Conservation (phyloP, 495 filamentous ascomycete genomes). For the Platismatia glauca region DNA sequence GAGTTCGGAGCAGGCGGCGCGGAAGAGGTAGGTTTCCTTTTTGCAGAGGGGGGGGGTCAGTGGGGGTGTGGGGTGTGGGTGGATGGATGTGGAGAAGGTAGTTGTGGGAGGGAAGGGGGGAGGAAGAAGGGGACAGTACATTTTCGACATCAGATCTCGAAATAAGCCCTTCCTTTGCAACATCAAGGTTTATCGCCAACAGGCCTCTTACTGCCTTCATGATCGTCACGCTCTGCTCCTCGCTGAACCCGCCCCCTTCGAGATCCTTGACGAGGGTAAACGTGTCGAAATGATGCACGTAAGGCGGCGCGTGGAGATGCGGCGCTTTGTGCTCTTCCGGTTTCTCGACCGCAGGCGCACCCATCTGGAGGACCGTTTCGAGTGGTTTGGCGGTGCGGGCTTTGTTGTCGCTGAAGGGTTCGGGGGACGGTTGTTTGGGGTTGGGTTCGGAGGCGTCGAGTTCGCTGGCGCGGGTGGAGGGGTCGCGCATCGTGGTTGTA, state of each 20-base stretch:
- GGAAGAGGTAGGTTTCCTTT: slow-evolving; percentile 82
- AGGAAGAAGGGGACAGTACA: slow-evolving; percentile 22
- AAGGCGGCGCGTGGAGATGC: slow-evolving; percentile 62
- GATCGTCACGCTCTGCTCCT: slow-evolving; percentile 23
- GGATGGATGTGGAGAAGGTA: neutral
- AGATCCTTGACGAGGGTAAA: slow-evolving; percentile 78
- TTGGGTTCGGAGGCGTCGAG: slow-evolving; percentile 26
- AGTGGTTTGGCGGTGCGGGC: slow-evolving; percentile 40
- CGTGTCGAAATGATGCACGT: slow-evolving; percentile 95
- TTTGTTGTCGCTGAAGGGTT: slow-evolving; percentile 16
- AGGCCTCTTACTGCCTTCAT: slow-evolving; percentile 32
- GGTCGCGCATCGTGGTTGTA: slow-evolving; percentile 8
- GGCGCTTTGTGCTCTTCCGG: slow-evolving; percentile 45
- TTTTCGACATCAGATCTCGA: slow-evolving; percentile 76
- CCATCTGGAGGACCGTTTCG: slow-evolving; percentile 57
- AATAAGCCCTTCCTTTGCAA: slow-evolving; percentile 67
- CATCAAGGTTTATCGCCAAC: slow-evolving; percentile 66
- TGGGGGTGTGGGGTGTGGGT: neutral
- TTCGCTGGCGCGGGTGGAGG: slow-evolving; percentile 19
- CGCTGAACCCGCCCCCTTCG: slow-evolving; percentile 60
- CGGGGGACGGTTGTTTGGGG: slow-evolving; percentile 28
- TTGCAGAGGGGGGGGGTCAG: neutral
- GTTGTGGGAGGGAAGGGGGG: neutral
- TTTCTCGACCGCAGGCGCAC: slow-evolving; percentile 29
- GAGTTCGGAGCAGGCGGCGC: slow-evolving; percentile 88